Evolutionary conservation across 2,329 filamentous ascomycete species (phyloP).

Genomic region (Helminthosporium solani): DNA sequence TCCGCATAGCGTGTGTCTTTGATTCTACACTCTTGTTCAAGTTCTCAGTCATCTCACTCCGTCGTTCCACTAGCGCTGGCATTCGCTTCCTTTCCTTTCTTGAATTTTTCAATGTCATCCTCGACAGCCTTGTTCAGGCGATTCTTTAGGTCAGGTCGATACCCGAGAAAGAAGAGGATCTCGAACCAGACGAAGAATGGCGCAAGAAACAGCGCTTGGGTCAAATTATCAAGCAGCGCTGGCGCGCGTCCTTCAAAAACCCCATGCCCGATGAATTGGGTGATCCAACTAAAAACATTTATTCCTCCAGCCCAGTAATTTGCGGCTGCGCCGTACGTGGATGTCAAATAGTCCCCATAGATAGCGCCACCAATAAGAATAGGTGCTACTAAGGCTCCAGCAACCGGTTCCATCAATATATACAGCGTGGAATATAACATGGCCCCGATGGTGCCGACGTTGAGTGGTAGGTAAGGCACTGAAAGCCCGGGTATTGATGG

Average conservation of each 20-base stretch:
- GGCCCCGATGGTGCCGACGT: slow-evolving; percentile 58
- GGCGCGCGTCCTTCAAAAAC: slow-evolving; percentile 85
- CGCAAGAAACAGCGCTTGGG: slow-evolving; percentile 88
- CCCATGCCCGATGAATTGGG: slow-evolving; percentile 90
- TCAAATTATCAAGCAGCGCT: slow-evolving; percentile 83
- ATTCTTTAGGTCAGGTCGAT: slow-evolving; percentile 81
- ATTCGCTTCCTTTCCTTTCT: slow-evolving; percentile 53
- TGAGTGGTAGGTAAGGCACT: slow-evolving; percentile 59
- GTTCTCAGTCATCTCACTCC: slow-evolving; percentile 9
- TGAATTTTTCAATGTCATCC: slow-evolving; percentile 73
- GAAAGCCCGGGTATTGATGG: slow-evolving; percentile 54
- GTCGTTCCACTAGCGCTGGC: slow-evolving; percentile 27
- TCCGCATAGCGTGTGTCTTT: too few species aligned
- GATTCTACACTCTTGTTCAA: background rate
- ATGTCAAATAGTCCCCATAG: slow-evolving; percentile 71
- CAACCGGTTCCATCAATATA: slow-evolving; percentile 89
- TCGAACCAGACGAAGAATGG: slow-evolving; percentile 98
- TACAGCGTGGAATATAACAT: slow-evolving; percentile 76
- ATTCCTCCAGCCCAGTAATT: slow-evolving; percentile 67
- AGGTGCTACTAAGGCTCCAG: slow-evolving; percentile 73
- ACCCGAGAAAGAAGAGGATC: slow-evolving; percentile 84
- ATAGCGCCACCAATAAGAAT: slow-evolving; percentile 76
- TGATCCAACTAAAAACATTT: slow-evolving; percentile 76
- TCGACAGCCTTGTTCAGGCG: slow-evolving; percentile 75
- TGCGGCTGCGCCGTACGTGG: slow-evolving; percentile 59